Conservation (phyloP, 2,329 filamentous ascomycete genomes). For the Botrytis tulipae region DNA sequence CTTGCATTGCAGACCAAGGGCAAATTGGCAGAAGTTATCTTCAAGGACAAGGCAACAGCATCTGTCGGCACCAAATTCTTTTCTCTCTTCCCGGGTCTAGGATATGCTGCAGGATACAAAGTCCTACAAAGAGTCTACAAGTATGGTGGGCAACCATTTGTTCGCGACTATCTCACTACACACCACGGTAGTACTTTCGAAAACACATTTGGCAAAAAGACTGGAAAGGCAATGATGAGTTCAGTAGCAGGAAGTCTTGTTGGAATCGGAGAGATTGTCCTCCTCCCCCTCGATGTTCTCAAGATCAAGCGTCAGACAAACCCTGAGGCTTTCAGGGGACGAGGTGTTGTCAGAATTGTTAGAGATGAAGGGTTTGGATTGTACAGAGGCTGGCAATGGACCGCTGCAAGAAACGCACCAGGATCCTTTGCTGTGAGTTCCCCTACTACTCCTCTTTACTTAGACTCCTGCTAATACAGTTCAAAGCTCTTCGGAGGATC, state of each 20-base stretch:
- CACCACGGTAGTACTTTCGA: constrained; percentile 86
- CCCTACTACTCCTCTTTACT: constrained; percentile 26
- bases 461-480: constrained; percentile 24
- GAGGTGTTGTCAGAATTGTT: constrained; percentile 86
- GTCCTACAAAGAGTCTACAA: constrained; percentile 97
- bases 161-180: constrained; percentile 78
- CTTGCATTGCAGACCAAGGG: constrained; percentile 46
- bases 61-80: constrained; percentile 76
- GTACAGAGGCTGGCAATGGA: constrained; percentile 97
- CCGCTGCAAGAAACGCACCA: constrained; percentile 91
- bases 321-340: constrained; percentile 93
- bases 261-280: constrained; percentile 94
- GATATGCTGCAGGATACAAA: constrained; percentile 98
- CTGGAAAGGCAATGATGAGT: constrained; percentile 97
- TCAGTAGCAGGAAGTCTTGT: constrained; percentile 94
- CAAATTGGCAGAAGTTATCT: constrained; percentile 81
- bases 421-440: constrained; percentile 87
- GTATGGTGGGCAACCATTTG: constrained; percentile 95
- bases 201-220: constrained; percentile 88
- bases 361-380: constrained; percentile 92
- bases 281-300: constrained; percentile 91
- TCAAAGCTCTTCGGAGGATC: constrained; percentile 88
- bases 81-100: constrained; percentile 93
- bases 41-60: constrained; percentile 81
- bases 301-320: constrained; percentile 99